These are phyloP conservation scores for Penicillium atrosanguineum DNA, from an alignment of 495 filamentous ascomycete species.

Conservation along the genomic window DNA sequence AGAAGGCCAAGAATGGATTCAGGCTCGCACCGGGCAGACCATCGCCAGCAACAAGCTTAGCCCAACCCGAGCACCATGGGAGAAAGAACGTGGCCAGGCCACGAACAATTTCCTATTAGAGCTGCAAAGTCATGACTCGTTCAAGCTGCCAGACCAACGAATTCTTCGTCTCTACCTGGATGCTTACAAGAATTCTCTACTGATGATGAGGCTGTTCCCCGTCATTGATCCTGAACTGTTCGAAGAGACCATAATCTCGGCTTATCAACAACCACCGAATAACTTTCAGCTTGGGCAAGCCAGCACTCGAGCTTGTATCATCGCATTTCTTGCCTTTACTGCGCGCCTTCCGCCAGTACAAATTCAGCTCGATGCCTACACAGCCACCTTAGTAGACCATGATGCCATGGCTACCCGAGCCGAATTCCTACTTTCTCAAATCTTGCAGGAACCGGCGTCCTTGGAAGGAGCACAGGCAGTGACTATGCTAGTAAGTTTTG, in stretches of 20 bases:
- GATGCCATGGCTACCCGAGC: slow-evolving; percentile 36
- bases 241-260: slow-evolving; percentile 35
- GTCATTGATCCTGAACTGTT: slow-evolving; percentile 41
- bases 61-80: slow-evolving; percentile 32
- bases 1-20: slow-evolving; percentile 47
- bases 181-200: slow-evolving; percentile 17
- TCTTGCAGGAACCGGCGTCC: slow-evolving; percentile 39
- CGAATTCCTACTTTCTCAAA: slow-evolving; percentile 38
- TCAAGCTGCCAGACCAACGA: slow-evolving; percentile 29
- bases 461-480: slow-evolving; percentile 43
- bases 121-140: slow-evolving; percentile 17
- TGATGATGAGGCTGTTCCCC: slow-evolving; percentile 46
- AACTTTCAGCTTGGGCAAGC: slow-evolving; percentile 17
- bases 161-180: slow-evolving; percentile 23
- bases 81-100: slow-evolving; percentile 30
- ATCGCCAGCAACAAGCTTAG: slow-evolving; percentile 37
- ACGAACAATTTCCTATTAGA: slow-evolving; percentile 25
- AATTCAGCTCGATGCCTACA: neutral
- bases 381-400: slow-evolving; percentile 26
- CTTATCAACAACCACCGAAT: slow-evolving; percentile 30
- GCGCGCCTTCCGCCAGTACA: slow-evolving; percentile 27
- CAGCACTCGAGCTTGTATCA: slow-evolving; percentile 39
- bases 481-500: slow-evolving; percentile 41
- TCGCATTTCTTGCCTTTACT: slow-evolving; percentile 44
- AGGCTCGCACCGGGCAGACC: slow-evolving; percentile 43